A percentile compares a stretch with the other conserved stretches of the same genome.
phyloP scores from a whole-genome alignment of 2,329 filamentous ascomycete species.

The Colletotrichum godetiae region DNA sequence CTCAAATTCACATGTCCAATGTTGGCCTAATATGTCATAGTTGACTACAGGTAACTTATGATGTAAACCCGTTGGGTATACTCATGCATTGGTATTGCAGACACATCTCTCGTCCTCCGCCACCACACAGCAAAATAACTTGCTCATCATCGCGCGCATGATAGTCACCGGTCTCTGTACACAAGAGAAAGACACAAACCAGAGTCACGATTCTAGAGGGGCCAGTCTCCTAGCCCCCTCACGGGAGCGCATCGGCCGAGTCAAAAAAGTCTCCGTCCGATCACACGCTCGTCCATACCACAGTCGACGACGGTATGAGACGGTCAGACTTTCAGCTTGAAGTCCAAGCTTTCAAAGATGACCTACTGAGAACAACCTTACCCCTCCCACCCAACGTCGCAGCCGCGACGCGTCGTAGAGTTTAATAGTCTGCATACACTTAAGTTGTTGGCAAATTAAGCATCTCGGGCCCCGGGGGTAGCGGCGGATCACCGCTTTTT shows the following conservation, averaged over 20 bases:
- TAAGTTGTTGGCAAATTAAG: neutral
- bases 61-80: no score
- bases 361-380: neutral
- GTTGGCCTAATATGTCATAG: no score
- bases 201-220: neutral
- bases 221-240: neutral
- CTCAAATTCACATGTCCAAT: no score
- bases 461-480: neutral
- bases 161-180: neutral
- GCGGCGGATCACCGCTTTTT: no score
- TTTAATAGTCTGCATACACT: neutral
- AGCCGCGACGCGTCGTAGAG: neutral
- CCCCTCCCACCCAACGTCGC: neutral
- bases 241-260: neutral
- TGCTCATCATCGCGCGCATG: no score
- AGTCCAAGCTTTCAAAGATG: neutral
- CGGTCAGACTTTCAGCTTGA: neutral
- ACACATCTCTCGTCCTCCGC: no score
- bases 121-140: no score
- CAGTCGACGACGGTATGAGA: neutral
- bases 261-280: neutral
- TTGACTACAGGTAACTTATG: no score
- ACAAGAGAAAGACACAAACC: neutral
- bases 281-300: neutral
- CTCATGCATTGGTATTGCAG: no score